Evolutionary conservation across 2,329 filamentous ascomycete species (phyloP), one percentile per base, ranked within the genome.

Genomic region (Fusarium ramigenum): DNA sequence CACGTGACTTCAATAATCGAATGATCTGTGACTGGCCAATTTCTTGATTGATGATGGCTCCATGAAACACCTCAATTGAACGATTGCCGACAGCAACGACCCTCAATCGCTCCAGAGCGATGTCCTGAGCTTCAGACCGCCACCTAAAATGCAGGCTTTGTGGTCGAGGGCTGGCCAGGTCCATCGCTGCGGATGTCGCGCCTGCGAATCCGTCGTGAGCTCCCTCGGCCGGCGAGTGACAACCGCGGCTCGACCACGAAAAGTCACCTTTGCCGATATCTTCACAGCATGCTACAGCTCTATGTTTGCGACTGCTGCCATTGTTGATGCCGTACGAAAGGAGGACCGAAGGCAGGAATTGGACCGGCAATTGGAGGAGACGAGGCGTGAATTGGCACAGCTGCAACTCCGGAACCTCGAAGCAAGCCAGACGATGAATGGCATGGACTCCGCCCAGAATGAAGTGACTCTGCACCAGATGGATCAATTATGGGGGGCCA

Each of bases 281-380:
- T 86, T 92, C 78, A 93, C 91, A 30, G 88, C 92, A 43, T 88
- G 87, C 79, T 93, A 93, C 78, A 91, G 91, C 32, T 89, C 90
- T 39, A 87, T 92, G 60, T 88, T 93, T 76, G 91, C 90, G 9
- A 88, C 89, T 5, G 91, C 91, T 4, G 87, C 91, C 16, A 83
- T 92, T 7, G 83, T 88, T 36, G 92, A 94, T 79, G 88, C 88
- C 10, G 83, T 85, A 34, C 79, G 83, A 36, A 93, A 93, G 78
- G 85, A 89, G 60, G 83, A 84, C 44, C 85, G 89, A 70, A 85
- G 88, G 52, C 85, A 84, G 69, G 87, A 91, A 72, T 89, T 93
- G 83, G 91, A 94, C 61, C 79, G 82, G 25, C 87, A 88, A 64
- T 87, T 93, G 73, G 86, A 87, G 34, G 84, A 88, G 60, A 86